A percentile compares a stretch with the other conserved stretches of the same genome.
Conservation (phyloP, 2,329 filamentous ascomycete species). For the Colletotrichum zoysiae region DNA sequence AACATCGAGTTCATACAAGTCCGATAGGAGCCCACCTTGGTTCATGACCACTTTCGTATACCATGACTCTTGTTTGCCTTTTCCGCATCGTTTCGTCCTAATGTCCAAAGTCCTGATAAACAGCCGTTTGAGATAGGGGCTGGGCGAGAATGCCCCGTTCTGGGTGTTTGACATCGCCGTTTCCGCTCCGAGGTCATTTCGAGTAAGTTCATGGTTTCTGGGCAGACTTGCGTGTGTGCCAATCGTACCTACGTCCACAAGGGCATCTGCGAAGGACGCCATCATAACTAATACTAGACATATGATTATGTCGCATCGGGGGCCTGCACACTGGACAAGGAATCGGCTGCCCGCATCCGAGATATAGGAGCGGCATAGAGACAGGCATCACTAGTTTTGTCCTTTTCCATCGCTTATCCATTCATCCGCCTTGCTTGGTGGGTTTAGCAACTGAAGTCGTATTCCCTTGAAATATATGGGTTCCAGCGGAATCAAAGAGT, state of each 20-base stretch:
- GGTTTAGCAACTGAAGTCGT: background rate
- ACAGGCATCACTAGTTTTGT: background rate
- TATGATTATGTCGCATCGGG: background rate
- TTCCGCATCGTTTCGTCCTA: background rate
- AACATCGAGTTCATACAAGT: background rate
- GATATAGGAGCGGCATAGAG: background rate
- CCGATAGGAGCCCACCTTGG: no score
- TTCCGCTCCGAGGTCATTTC: no score
- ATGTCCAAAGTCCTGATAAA: background rate
- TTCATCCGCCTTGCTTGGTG: background rate
- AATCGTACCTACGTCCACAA: no score
- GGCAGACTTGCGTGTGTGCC: no score
- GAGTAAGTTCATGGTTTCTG: no score
- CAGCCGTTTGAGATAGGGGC: background rate
- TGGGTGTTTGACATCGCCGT: no score
- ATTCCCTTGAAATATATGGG: background rate
- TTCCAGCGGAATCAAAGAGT: no score
- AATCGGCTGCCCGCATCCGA: background rate
- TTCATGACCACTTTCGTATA: background rate
- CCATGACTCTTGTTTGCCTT: background rate
- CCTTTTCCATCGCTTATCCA: background rate
- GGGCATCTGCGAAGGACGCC: background rate
- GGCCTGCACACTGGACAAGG: background rate
- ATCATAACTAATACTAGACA: background rate
- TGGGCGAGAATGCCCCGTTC: no score